Evolutionary conservation across 2,329 filamentous ascomycete species (phyloP), one percentile per base, ranked within the genome.

Genomic region (Curvularia spicifera): DNA sequence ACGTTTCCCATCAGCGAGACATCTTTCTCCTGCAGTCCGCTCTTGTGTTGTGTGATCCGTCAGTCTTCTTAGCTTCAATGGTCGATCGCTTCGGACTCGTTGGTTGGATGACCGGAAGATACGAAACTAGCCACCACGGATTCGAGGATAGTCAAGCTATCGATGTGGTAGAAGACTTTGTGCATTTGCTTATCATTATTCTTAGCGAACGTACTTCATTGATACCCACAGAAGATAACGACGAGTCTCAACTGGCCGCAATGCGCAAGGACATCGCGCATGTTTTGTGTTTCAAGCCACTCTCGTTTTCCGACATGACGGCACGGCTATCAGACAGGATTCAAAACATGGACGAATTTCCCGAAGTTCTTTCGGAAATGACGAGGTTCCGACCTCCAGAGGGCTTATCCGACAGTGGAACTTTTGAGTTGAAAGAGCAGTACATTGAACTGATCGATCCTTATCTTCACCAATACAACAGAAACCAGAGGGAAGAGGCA

Each of bases 401-500:
- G 76, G 95, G 94, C 5, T 79, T 98, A 31, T 91, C 91, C 4
- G 95, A 99, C 73, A 91, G 93, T 15, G 95, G 96, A 56, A 96
- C 91, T 0, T 99, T 99, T 70, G 93, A 97, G 76, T 81, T 99
- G 51, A 95, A 93, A 72, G 87, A 90, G 4, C 87, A 96, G 60
- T 95, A 89, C 68, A 85, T 97, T 39, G 90, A 94, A 66, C 85
- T 96, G 46, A 87, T 99, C 50, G 96, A 99, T 74, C 95, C 96
- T 0, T 99, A 97, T 75, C 95, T 93, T 71, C 91, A 93, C 6
- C 93, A 98, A 72, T 99, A 97, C 77, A 96, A 89, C 71, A 96
- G 97, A 73, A 99, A 99, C 70, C 94, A 98, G 76, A 87, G 95
- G 50, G 95, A 99, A 72, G 95, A 99, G 75, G 92, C 94, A 0